Conservation (phyloP, 306 rosid genomes). For the Erythrophleum fordii region DNA sequence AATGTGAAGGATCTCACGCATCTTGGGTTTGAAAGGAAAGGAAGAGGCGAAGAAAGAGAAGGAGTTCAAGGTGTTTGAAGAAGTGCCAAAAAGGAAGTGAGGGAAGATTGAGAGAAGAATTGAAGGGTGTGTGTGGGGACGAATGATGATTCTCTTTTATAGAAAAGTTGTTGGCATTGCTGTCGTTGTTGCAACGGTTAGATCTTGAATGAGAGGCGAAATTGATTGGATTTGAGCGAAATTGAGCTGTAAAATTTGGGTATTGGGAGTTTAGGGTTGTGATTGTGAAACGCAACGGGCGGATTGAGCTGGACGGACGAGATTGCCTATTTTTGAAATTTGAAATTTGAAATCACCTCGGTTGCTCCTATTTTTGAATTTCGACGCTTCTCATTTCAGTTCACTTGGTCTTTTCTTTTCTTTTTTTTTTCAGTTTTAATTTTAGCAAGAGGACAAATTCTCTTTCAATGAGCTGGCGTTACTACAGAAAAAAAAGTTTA, state of each 20-base stretch:
- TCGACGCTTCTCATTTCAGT: neutral
- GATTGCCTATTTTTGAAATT: slow-evolving; percentile 21
- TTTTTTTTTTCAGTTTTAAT: neutral
- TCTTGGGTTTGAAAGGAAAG: slow-evolving; percentile 20
- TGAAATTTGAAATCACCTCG: slow-evolving; percentile 22
- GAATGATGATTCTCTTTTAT: slow-evolving; percentile 31
- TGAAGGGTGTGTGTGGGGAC: neutral
- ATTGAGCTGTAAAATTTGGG: neutral
- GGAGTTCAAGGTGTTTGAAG: neutral
- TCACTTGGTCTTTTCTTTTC: neutral
- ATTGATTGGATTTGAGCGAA: neutral
- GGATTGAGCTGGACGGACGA: neutral
- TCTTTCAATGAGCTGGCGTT: neutral
- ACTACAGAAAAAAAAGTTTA: no score
- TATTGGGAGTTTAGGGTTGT: neutral
- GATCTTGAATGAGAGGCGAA: slow-evolving; percentile 14
- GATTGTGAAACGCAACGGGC: neutral
- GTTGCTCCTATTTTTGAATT: neutral
- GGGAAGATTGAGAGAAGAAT: neutral
- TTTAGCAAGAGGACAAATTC: neutral
- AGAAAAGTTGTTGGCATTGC: slow-evolving; percentile 35
- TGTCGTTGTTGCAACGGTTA: slow-evolving; percentile 35
- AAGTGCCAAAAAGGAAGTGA: neutral
- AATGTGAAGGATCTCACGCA: slow-evolving; percentile 81
- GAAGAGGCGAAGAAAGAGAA: neutral